Evolutionary conservation across 2,329 filamentous ascomycete genomes (phyloP).

Genomic region (Pseudocercospora cruenta): DNA sequence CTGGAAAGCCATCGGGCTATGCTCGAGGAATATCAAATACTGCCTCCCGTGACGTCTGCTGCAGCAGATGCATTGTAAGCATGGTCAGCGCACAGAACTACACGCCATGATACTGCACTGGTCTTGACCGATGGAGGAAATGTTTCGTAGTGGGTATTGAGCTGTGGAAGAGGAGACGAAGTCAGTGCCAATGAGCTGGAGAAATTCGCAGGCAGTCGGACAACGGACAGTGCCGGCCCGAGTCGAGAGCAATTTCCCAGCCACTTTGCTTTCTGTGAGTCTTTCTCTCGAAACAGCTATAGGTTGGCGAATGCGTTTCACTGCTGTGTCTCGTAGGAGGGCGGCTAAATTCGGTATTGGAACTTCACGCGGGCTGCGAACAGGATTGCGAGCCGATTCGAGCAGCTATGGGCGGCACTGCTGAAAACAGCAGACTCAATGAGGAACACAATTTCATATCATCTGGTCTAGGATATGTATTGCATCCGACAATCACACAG

Average conservation of each 20-base stretch:
- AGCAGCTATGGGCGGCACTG: not conserved
- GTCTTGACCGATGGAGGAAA: not conserved
- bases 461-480: conserved; percentile 18
- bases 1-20: not conserved
- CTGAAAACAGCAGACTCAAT: conserved; percentile 14
- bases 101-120: too few species aligned
- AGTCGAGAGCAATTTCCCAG: not conserved
- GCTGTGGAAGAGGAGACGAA: not conserved
- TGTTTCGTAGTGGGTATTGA: not conserved
- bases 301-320: not conserved
- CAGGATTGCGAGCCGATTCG: not conserved
- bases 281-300: not conserved
- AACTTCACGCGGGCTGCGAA: not conserved
- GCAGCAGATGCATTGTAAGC: not conserved
- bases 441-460: conserved; percentile 26
- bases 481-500: conserved; percentile 22
- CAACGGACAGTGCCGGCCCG: not conserved
- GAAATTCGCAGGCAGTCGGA: not conserved
- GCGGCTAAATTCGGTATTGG: not conserved
- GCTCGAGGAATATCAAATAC: not conserved
- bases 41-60: not conserved
- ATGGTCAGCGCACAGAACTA: too few species aligned
- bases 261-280: not conserved
- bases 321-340: not conserved
- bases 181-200: not conserved